Percentiles rank a stretch among this genome's conserved stretches.
These are phyloP conservation scores for Tephrocybe sp. DNA, from an alignment of 768 basidiomycete species.

Conservation along the genomic window DNA sequence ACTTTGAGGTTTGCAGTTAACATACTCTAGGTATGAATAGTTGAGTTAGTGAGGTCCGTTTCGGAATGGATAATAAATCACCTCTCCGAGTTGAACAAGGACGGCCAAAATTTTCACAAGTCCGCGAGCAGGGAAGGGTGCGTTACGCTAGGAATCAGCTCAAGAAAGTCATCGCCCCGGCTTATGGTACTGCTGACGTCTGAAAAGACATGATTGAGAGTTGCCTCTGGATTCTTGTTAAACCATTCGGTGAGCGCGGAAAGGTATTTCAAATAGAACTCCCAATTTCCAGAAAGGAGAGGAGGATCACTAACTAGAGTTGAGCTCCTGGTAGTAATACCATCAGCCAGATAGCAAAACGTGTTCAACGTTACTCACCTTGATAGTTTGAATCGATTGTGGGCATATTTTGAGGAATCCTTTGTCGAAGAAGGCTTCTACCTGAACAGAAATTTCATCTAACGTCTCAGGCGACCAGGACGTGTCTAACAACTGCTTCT, in stretches of 20 bases:
- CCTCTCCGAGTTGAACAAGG: slow-evolving; percentile 12
- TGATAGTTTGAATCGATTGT: too few relatives aligned
- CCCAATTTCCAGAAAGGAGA: slow-evolving; percentile 1
- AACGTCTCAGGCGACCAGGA: too few relatives aligned
- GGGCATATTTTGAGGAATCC: too few relatives aligned
- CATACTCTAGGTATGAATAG: background rate
- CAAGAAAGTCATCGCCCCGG: background rate
- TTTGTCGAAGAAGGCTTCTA: too few relatives aligned
- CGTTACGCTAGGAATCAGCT: slow-evolving; percentile 4
- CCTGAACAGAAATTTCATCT: too few relatives aligned
- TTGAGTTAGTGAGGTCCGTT: too few relatives aligned
- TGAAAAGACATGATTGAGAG: slow-evolving; percentile 5
- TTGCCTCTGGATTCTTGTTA: slow-evolving; percentile 8
- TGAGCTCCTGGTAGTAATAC: too few relatives aligned
- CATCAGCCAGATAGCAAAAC: too few relatives aligned
- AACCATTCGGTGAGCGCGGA: slow-evolving; percentile 6
- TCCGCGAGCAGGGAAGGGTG: slow-evolving; percentile 12
- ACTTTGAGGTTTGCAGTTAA: slow-evolving; percentile 6
- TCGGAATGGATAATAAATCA: background rate
- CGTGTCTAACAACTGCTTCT: too few relatives aligned
- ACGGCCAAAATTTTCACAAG: slow-evolving; percentile 5
- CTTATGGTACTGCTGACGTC: slow-evolving; percentile 7
- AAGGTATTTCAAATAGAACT: slow-evolving; percentile 10
- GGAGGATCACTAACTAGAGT: too few relatives aligned
- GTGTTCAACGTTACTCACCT: too few relatives aligned